Base-by-base conservation (phyloP, 2,329 filamentous ascomycete species). In the Colletotrichum sp. region DNA sequence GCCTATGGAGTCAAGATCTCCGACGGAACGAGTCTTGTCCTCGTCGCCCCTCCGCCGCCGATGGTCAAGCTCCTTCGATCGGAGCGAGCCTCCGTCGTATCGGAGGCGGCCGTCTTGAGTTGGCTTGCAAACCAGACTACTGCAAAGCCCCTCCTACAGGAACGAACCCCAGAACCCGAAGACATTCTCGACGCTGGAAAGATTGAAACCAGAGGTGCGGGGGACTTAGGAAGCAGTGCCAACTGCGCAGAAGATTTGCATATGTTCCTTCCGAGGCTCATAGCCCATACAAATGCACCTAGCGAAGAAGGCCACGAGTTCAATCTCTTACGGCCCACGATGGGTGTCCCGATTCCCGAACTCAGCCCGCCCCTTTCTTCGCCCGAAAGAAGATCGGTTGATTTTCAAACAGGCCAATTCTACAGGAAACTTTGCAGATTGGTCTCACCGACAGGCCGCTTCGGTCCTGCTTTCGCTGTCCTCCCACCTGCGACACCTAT, bases 361-460 rank as follows among this genome's bases (percentile, higher is more conserved):
- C 79, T 88, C 3, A 65, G 80, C 6, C 77, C 75, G 4, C 80
- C 85, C 0, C 79, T 89, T 13, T 83, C 81, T 1, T 64, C 62
- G 6, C 52, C 78, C 1, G 85, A 89, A 74, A 84, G 83, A 18
- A 80, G 76, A 30, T 69, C 78, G 1, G 78, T 90, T 38, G 84
- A 90, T 67, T 87, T 84, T 71, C 88, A 91, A 72, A 83, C 83
- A 43, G 90, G 90, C 8, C 82, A 81, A 16, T 79, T 91, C 9
- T 79, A 88, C 52, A 85, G 88, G 5, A 82, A 80, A 6, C 84
- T 91, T 7, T 87, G 87, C 1, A 78, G 78, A 2, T 79, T 90
- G 5, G 79, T 81, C 8, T 88, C 89, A 2, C 88, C 88, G 12
- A 87, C 85, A 2, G 84, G 84, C 8, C 83, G 79, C n/a, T 92